Conservation (phyloP, 1,284 basidiomycete species). For the Macrocystidia cucumis region DNA sequence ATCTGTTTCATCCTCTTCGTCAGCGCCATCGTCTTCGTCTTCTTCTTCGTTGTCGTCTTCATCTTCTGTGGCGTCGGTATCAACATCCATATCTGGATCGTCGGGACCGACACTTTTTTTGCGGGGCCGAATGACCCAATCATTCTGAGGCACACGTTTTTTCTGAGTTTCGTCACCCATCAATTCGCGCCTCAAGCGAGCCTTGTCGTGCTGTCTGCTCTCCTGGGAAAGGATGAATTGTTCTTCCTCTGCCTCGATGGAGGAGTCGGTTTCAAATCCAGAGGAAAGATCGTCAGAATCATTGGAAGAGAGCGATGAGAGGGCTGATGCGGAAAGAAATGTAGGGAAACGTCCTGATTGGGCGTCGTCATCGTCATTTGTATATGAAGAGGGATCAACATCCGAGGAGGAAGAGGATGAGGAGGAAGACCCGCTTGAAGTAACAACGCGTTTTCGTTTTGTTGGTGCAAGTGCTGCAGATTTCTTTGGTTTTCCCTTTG, state of each 20-base stretch:
- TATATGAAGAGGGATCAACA: slow-evolving; percentile 24
- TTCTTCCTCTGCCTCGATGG: slow-evolving; percentile 56
- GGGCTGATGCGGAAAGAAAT: slow-evolving; percentile 56
- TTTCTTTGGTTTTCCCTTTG: slow-evolving; percentile 32
- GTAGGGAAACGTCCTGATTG: slow-evolving; percentile 49
- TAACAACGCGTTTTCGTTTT: slow-evolving; percentile 24
- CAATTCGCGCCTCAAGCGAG: slow-evolving; percentile 46
- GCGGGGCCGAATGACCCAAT: slow-evolving; percentile 63
- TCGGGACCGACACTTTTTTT: slow-evolving; percentile 58
- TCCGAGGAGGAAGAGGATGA: slow-evolving; percentile 32
- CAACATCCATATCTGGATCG: slow-evolving; percentile 49
- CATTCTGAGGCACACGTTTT: slow-evolving; percentile 38
- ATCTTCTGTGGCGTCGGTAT: slow-evolving; percentile 45
- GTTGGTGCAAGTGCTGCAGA: slow-evolving; percentile 20
- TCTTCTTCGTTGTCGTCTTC: slow-evolving; percentile 47
- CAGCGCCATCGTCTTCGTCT: slow-evolving; percentile 27
- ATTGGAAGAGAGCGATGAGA: slow-evolving; percentile 36
- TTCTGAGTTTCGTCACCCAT: slow-evolving; percentile 42
- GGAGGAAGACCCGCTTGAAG: slow-evolving; percentile 23
- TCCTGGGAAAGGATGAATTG: slow-evolving; percentile 43
- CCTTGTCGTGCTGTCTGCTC: slow-evolving; percentile 26
- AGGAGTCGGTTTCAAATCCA: slow-evolving; percentile 46
- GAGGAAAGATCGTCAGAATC: slow-evolving; percentile 28
- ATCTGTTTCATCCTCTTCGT: slow-evolving; percentile 34
- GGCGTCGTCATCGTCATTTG: slow-evolving; percentile 21